Evolutionary conservation across 345 rosid genomes (phyloP), one percentile per base, ranked within the genome.

Genomic region (Viola odorata): DNA sequence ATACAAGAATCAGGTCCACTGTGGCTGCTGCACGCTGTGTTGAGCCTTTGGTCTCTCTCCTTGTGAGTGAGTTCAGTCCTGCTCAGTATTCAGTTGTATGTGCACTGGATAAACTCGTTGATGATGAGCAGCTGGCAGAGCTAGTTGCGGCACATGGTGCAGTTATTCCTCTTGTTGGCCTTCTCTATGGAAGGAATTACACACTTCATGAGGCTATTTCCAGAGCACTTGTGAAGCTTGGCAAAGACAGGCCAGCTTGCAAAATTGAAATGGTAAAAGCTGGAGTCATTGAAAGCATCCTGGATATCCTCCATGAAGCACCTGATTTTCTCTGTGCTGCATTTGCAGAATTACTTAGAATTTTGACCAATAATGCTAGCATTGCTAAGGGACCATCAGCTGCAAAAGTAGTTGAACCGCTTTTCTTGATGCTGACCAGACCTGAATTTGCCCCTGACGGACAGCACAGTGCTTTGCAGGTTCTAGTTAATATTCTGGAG

Each of bases 91-190:
- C 96, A 41, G 96, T 91, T 57, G 99, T 95, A 45, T 85, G 88
- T 53, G 99, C 99, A 2, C 52, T 95, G 60, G 99, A 91, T 72
- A 91, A 91, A 77, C 94, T 95, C 66, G 87, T 88, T 41, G 99
- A 95, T 70, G 99, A 95, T 70, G 99, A 91, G 77, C 98, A 95
- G 71, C 81, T 95, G 59, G 99, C 99, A 47, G 99, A 95, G 81
- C 82, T 91, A 57, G 98, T 95, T 64, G 99, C 98, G 39, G 96
- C 96, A 32, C 96, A 91, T 79, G 99, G 98, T 41, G 98, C 99
- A 38, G 98, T 95, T 57, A 77, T 91, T 70, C 99, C 99, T 75
- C 96, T 95, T 72, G 98, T 91, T 63, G 91, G 96, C 69, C 98
- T 95, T 81, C 95, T 95, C 45, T 81, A 81, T 70, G 98, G 99